Base-by-base conservation (phyloP, 805 yeast genomes). In the Wickerhamiella sergipiensis region DNA sequence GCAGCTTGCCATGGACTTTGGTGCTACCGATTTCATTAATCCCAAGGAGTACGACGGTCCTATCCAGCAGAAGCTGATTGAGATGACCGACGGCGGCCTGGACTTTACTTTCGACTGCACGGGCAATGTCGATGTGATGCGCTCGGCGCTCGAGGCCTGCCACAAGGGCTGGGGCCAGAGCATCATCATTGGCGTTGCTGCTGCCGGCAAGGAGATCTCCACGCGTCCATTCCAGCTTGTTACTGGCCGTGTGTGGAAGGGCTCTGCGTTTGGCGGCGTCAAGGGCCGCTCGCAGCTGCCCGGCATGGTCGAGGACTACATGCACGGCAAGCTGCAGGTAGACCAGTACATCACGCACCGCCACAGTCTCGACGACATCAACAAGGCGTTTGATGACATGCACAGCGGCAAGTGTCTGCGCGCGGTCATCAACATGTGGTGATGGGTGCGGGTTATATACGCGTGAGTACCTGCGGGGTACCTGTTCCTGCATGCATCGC, bases 161-260 rank as follows among this genome's bases (percentile, higher is more conserved):
- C 97, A 92, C 74, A 90, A 89, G 71, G 99, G 99, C 58, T 92
- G 98, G 97, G 99, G 99, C 70, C 80, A 82, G 65, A 87, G 96
- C 21, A 77, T 90, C 60, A 75, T 92, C 62, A 92, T 92, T 65
- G 98, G 98, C 68, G 99, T 92, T 60, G 99, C 98, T 46, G 95
- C 96, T 59, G 95, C 97, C 42, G 99, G 98, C 58, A 76, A 88
- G 71, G 97, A 92, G 72, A 89, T 94, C 57, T 71, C 95, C 52
- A 92, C 97, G 46, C 81, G 97, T 71, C 98, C 99, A 55, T 92
- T 92, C 85, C 97, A 90, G 75, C 79, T 92, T 69, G 97, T 92
- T 57, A 92, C 97, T 43, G 99, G 99, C 61, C 83, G 98, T 72
- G 95, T 85, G 49, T 90, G 98, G 97, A 85, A 79, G 69, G 99